Evolutionary conservation across 805 yeast genomes (phyloP), one percentile per base, ranked within the genome.

Genomic region (Suhomyces vadensis): DNA sequence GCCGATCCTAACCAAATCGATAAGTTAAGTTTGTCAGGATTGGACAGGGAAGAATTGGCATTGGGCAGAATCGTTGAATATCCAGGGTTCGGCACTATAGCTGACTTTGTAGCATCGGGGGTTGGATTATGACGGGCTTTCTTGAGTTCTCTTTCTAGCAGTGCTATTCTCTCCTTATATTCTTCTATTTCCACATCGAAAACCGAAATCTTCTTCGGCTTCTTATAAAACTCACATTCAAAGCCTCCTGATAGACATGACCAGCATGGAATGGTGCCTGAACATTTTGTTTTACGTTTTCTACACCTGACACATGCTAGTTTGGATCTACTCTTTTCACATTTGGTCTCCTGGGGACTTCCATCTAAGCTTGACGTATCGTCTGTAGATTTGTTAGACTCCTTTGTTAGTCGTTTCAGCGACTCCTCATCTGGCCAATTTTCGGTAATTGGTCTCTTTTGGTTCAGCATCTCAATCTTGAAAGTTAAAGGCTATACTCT

Each of bases 231-330:
- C 13, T 48, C 42, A 47, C 67, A 63, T 27, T 47, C 52, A 4
- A 23, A 14, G 5, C 51, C 48, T 2, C 47, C 42, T 3, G 39
- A 31, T 4, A 40, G 10, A 40, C 66, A 63, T 1, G 54, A 21
- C 11, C 43, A 42, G 41, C 67, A 63, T 1, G 67, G 67, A 11
- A 36, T 37, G 8, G 43, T 46, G 1, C 66, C 66, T 2, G 60
- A 45, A 36, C 67, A 63, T 39, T 58, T 57, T 1, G 63, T 57
- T 46, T 61, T 62, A n/a, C 67, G 43, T n/a, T 36, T 39, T 22
- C 59, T 45, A 37, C 67, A 62, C 23, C 64, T 46, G 3, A 47
- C 38, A 44, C 67, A 62, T 2, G 66, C 65, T 3, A 48, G 27
- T 29, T 46, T 46, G 4, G 55, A 44, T 7, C 41, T 24, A 16